Percentiles rank a stretch among this genome's conserved stretches.
Evolutionary conservation across 2,329 filamentous ascomycete genomes (phyloP).

Genomic region (Calonectria pseudoreteaudii): DNA sequence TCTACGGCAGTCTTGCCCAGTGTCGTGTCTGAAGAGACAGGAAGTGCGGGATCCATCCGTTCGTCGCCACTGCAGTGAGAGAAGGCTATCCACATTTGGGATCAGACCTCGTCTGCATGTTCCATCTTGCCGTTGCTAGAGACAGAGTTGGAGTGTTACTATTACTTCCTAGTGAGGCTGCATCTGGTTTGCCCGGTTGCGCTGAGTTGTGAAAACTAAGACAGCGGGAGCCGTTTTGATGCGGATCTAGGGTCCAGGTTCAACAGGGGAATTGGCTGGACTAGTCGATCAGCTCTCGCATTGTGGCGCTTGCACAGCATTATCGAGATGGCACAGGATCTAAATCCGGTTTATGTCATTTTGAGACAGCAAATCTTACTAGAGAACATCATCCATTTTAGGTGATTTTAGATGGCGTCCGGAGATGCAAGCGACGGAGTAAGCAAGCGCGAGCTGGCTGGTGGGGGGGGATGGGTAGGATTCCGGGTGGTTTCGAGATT

Average conservation of each 20-base stretch:
- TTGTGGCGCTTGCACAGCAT: neutral
- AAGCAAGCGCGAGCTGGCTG: neutral
- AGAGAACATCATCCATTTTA: neutral
- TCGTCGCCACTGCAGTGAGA: neutral
- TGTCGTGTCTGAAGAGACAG: too few species aligned
- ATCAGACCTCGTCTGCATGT: neutral
- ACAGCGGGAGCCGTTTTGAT: neutral
- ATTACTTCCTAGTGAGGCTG: neutral
- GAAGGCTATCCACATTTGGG: neutral
- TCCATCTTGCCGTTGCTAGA: neutral
- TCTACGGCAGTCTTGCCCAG: neutral
- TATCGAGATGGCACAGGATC: neutral
- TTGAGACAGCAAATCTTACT: neutral
- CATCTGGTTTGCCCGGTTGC: neutral
- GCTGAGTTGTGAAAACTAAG: neutral
- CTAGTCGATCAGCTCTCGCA: neutral
- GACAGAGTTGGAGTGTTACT: neutral
- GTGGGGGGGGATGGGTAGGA: neutral
- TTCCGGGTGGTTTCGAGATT: constrained; percentile 5
- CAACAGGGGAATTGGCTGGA: neutral
- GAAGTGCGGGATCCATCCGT: neutral
- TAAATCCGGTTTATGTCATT: neutral
- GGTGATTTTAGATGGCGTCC: neutral
- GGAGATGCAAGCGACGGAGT: neutral
- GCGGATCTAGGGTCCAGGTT: neutral